These are phyloP conservation scores for Citrullus amarus DNA, from an alignment of 306 rosid genomes.

Conservation along the genomic window DNA sequence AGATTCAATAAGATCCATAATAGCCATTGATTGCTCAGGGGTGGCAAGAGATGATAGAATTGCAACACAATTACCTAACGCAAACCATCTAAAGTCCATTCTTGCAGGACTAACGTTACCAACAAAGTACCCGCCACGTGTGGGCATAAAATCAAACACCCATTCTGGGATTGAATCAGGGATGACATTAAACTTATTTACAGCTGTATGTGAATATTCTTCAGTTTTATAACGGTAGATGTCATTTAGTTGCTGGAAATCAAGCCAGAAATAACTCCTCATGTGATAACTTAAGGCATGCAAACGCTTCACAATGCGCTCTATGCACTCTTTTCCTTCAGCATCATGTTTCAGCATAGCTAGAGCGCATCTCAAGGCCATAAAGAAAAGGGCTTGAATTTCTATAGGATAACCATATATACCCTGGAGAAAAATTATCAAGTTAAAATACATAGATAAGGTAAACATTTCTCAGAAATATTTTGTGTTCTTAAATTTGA, in stretches of 20 bases:
- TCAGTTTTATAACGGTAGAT: constrained; percentile 17
- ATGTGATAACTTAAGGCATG: constrained; percentile 17
- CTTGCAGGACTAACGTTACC: constrained; percentile 17
- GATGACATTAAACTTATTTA: constrained; percentile 16
- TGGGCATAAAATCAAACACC: constrained; percentile 18
- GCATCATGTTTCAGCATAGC: constrained; percentile 13
- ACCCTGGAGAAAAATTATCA: constrained; percentile 8
- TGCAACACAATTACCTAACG: constrained; percentile 16
- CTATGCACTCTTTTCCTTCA: constrained; percentile 17
- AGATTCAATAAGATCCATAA: constrained; percentile 17
- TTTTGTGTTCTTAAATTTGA: neutral
- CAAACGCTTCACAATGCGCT: constrained; percentile 13
- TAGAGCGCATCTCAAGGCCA: constrained; percentile 15
- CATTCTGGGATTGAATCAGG: constrained; percentile 17
- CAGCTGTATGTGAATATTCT: constrained; percentile 17
- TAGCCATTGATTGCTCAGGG: constrained; percentile 17
- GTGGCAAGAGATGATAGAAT: constrained; percentile 17
- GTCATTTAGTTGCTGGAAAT: constrained; percentile 16
- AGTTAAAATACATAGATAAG: neutral
- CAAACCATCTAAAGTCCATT: constrained; percentile 18
- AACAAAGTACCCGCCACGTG: constrained; percentile 16
- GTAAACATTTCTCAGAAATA: neutral
- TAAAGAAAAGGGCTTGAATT: constrained; percentile 17
- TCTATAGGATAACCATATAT: constrained; percentile 18
- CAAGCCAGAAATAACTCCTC: constrained; percentile 18